These are phyloP conservation scores for Tuber indicum DNA, from an alignment of 495 filamentous ascomycete species.

Conservation along the genomic window DNA sequence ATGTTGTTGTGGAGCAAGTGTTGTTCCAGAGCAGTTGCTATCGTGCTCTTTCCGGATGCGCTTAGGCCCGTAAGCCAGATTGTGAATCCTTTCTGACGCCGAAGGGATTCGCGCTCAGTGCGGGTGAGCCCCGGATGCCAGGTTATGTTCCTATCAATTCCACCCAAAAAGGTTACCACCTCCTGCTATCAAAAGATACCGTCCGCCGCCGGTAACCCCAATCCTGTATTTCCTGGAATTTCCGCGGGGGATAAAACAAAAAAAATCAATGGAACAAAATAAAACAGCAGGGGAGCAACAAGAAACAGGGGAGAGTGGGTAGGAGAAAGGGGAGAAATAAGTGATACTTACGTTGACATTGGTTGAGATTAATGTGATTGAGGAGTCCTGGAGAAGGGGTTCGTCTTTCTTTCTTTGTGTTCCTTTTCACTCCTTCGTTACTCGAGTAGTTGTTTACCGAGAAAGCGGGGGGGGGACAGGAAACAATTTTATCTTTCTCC, in stretches of 20 bases:
- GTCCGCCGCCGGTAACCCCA: background rate
- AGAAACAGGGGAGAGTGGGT: background rate
- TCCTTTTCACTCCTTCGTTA: background rate
- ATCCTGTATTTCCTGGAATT: background rate
- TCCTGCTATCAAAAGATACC: background rate
- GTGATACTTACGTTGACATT: background rate
- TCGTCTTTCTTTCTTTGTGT: background rate
- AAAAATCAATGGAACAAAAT: background rate
- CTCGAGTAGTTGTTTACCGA: background rate
- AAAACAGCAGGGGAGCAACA: background rate
- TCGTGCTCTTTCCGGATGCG: constrained; percentile 91
- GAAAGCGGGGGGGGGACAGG: background rate
- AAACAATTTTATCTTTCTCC: constrained; percentile 7
- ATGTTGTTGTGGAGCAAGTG: constrained; percentile 79
- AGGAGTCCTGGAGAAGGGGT: background rate
- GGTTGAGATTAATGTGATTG: background rate
- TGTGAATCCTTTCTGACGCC: constrained; percentile 82
- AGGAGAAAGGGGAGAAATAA: background rate
- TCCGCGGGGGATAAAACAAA: background rate
- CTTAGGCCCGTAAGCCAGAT: constrained; percentile 97
- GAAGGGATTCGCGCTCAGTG: constrained; percentile 68
- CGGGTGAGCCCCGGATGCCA: constrained; percentile 90
- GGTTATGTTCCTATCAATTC: constrained; percentile 77
- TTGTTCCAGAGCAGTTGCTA: constrained; percentile 92
- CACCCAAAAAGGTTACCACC: constrained; percentile 28